Evolutionary conservation across 2,329 filamentous ascomycete species (phyloP).

Genomic region (Aureobasidium sp.): DNA sequence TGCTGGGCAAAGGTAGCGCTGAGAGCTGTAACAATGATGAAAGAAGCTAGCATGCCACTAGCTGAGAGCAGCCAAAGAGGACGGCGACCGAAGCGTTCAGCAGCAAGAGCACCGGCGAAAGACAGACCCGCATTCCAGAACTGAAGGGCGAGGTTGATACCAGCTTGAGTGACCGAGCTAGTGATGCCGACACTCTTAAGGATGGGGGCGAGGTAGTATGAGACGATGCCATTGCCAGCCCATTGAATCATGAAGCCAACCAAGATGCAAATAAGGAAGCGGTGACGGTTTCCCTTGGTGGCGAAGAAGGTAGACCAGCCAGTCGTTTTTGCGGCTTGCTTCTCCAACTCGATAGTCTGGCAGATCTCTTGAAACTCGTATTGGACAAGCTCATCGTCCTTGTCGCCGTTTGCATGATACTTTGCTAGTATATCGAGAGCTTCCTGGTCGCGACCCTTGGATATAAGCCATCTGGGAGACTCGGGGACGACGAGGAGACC

Average conservation of each 20-base stretch:
- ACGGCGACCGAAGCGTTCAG: conserved; percentile 39
- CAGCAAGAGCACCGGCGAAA: conserved; percentile 32
- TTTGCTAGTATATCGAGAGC: conserved; percentile 31
- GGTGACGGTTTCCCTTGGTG: conserved; percentile 29
- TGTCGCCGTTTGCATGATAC: conserved; percentile 41
- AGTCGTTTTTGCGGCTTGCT: conserved; percentile 42
- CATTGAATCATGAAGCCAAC: conserved; percentile 35
- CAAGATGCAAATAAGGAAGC: conserved; percentile 34
- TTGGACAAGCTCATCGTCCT: conserved; percentile 45
- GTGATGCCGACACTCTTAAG: conserved; percentile 35
- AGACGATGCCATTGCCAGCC: conserved; percentile 35
- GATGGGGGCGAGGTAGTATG: conserved; percentile 1
- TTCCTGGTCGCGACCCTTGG: conserved; percentile 22
- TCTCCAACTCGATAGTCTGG: conserved; percentile 49
- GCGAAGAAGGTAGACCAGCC: conserved; percentile 19
- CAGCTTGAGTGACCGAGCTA: conserved; percentile 28
- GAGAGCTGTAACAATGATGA: conserved; percentile 38
- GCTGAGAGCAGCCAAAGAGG: conserved; percentile 38
- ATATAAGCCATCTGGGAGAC: conserved; percentile 24
- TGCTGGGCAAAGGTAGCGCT: conserved; percentile 31
- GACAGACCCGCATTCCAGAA: conserved; percentile 35
- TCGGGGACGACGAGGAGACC: conserved; percentile 22
- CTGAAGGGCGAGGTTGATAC: conserved; percentile 35
- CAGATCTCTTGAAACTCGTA: conserved; percentile 57
- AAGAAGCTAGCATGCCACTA: conserved; percentile 39